Evolutionary conservation across 2,329 filamentous ascomycete species (phyloP).

Genomic region (Alternaria novae-zelandiae): DNA sequence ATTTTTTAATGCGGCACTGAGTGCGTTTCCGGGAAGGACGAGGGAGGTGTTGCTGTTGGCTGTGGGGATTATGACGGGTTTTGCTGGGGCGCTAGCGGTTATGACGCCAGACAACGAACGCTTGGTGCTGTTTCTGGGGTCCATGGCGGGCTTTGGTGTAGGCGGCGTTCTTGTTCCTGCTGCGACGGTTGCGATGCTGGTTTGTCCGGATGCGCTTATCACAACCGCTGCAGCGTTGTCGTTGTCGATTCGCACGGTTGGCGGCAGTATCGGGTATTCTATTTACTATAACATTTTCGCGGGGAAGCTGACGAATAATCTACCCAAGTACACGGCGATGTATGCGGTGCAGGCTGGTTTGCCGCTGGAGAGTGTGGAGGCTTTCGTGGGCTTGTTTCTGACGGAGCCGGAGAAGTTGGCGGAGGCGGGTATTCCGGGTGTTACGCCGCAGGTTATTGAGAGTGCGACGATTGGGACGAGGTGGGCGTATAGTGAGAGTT

Average conservation of each 20-base stretch:
- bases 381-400: constrained; percentile 46
- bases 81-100: constrained; percentile 39
- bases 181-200: constrained; percentile 43
- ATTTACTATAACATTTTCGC: constrained; percentile 47
- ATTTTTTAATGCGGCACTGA: constrained; percentile 37
- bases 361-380: constrained; percentile 42
- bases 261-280: constrained; percentile 46
- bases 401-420: constrained; percentile 26
- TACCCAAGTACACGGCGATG: constrained; percentile 33
- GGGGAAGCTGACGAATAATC: constrained; percentile 33
- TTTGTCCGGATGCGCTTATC: constrained; percentile 42
- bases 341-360: constrained; percentile 49
- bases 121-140: constrained; percentile 36
- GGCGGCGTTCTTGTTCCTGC: constrained; percentile 47
- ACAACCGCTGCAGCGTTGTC: constrained; percentile 51
- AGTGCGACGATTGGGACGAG: constrained; percentile 33
- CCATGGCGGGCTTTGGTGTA: constrained; percentile 47
- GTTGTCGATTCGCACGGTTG: constrained; percentile 54
- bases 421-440: constrained; percentile 25
- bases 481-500: constrained; percentile 39
- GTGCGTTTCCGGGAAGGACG: constrained; percentile 29
- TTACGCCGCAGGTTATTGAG: constrained; percentile 36
- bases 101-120: constrained; percentile 42
- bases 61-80: constrained; percentile 40
- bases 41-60: constrained; percentile 40